Evolutionary conservation across 495 filamentous ascomycete species (phyloP).

Genomic region (Rusavskia elegans): DNA sequence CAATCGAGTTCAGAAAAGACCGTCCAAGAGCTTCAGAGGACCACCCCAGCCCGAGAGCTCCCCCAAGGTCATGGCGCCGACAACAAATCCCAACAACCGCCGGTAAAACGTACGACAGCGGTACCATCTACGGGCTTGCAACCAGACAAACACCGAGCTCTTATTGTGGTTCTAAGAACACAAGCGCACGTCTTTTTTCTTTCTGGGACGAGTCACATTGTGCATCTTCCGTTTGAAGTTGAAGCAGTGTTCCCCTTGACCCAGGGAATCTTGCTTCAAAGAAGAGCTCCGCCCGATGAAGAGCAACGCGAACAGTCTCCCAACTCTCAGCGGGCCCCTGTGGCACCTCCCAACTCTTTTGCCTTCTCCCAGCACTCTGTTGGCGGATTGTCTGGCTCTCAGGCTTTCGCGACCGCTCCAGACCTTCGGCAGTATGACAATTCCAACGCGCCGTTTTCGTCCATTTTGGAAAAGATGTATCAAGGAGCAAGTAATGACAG

Average conservation of each 20-base stretch:
- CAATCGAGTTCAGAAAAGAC: neutral
- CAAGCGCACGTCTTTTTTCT: constrained; percentile 90
- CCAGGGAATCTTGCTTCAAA: constrained; percentile 67
- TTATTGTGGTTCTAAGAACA: constrained; percentile 83
- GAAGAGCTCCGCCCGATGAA: constrained; percentile 37
- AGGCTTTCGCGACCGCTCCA: constrained; percentile 1
- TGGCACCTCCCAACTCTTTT: constrained; percentile 67
- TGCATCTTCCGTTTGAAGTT: constrained; percentile 89
- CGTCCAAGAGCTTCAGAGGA: neutral
- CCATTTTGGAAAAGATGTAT: constrained; percentile 14
- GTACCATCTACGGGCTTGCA: neutral
- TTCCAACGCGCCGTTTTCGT: constrained; percentile 16
- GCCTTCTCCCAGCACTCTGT: constrained; percentile 40
- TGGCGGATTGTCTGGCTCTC: neutral
- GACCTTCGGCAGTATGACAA: neutral
- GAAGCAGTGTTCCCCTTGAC: constrained; percentile 73
- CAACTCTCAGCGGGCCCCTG: constrained; percentile 16
- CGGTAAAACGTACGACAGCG: neutral
- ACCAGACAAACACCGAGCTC: constrained; percentile 32
- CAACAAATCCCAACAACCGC: neutral
- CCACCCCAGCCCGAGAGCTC: neutral
- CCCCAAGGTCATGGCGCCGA: neutral
- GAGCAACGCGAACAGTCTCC: constrained; percentile 15
- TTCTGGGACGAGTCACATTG: constrained; percentile 72
- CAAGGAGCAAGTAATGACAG: constrained; percentile 26